Conservation (phyloP, 768 basidiomycete genomes). For the Trametes cinnabarina region DNA sequence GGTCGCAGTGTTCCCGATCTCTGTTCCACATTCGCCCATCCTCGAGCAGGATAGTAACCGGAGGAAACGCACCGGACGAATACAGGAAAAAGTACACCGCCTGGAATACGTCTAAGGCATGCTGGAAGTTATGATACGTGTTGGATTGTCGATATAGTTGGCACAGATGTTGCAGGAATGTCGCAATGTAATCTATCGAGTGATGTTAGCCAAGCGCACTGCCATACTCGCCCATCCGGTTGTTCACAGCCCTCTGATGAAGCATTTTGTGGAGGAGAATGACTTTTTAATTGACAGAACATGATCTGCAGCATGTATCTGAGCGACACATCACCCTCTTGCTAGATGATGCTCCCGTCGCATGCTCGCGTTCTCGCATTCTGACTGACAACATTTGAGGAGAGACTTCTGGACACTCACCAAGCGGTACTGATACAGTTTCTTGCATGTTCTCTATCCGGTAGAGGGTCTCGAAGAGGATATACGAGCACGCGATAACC, state of each 20-base stretch:
- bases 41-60: constrained; percentile 59
- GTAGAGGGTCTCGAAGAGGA: constrained; percentile 85
- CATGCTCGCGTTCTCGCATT: too few species aligned
- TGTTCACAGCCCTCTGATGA: too few species aligned
- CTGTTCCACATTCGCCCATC: constrained; percentile 37
- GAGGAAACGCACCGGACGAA: constrained; percentile 77
- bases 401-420: constrained; percentile 32
- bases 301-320: too few species aligned
- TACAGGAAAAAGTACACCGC: constrained; percentile 85
- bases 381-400: neutral
- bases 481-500: constrained; percentile 72
- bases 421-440: constrained; percentile 53
- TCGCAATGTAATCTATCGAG: constrained; percentile 62
- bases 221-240: too few species aligned
- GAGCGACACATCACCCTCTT: too few species aligned
- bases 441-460: constrained; percentile 73
- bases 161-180: constrained; percentile 86
- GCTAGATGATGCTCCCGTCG: too few species aligned
- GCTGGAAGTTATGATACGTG: constrained; percentile 97
- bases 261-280: too few species aligned
- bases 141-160: constrained; percentile 87
- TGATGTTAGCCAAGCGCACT: neutral
- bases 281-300: too few species aligned
- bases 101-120: constrained; percentile 95
- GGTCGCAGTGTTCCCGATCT: constrained; percentile 32